Evolutionary conservation across 1,284 basidiomycete species (phyloP).

Genomic region (Puccinia novopanici): DNA sequence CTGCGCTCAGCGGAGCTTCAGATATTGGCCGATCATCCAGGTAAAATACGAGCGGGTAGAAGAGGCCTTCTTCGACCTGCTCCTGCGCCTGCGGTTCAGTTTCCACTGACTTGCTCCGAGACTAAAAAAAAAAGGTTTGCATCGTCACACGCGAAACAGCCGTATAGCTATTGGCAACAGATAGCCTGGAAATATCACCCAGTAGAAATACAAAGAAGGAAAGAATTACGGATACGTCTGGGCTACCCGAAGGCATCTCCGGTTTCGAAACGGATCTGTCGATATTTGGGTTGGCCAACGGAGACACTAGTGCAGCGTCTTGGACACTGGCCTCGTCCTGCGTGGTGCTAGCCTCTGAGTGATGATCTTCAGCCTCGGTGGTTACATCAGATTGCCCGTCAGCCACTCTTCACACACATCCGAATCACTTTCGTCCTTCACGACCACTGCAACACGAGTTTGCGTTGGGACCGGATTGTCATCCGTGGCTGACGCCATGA

Average conservation of each 20-base stretch:
- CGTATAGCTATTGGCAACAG: background rate
- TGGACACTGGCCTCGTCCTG: background rate
- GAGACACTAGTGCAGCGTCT: background rate
- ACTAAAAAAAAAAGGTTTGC: background rate
- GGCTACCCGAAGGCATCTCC: background rate
- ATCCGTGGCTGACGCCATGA: background rate
- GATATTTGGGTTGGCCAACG: background rate
- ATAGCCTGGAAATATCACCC: background rate
- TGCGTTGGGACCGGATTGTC: background rate
- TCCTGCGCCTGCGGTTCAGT: background rate
- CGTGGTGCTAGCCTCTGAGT: background rate
- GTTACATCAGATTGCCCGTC: conserved; percentile 9
- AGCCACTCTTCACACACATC: background rate
- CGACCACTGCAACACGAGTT: background rate
- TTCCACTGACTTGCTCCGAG: background rate
- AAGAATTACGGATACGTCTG: conserved; percentile 9
- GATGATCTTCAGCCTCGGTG: background rate
- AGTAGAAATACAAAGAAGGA: background rate
- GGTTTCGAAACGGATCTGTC: background rate
- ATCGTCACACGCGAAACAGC: background rate
- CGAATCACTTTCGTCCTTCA: conserved; percentile 11
- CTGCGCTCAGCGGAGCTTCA: background rate
- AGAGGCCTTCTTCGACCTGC: conserved; percentile 24
- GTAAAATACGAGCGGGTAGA: conserved; percentile 36
- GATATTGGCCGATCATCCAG: conserved; percentile 3